A percentile compares a stretch with the other conserved stretches of the same genome.
Conservation (phyloP, 2,329 filamentous ascomycete species). For the Fonsecaea erecta region DNA sequence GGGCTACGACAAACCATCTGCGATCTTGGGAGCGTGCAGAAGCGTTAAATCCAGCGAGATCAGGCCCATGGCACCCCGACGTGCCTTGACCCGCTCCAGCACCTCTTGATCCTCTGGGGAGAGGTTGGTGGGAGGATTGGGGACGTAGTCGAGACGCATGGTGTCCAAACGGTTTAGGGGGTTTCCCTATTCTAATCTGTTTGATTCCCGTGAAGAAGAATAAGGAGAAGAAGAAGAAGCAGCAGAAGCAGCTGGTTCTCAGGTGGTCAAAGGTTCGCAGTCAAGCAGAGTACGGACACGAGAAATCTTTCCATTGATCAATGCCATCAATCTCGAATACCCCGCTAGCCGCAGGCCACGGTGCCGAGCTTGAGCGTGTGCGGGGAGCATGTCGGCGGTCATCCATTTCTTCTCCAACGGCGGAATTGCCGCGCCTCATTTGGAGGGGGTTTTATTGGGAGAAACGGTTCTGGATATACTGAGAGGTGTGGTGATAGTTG, state of each 20-base stretch:
- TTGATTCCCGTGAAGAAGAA: background rate
- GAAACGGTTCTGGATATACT: background rate
- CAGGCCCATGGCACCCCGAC: constrained; percentile 56
- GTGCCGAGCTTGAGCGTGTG: constrained; percentile 7
- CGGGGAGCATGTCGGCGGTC: constrained; percentile 3
- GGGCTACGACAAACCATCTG: constrained; percentile 50
- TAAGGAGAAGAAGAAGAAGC: too few species aligned
- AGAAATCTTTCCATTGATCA: constrained; percentile 1
- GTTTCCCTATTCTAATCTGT: background rate
- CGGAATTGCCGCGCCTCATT: background rate
- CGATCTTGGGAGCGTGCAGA: constrained; percentile 59
- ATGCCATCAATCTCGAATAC: constrained; percentile 1
- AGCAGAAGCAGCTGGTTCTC: background rate
- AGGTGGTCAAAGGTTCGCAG: background rate
- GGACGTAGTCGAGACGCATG: constrained; percentile 62
- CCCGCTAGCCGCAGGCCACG: background rate
- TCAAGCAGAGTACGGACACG: background rate
- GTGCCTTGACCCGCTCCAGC: constrained; percentile 56
- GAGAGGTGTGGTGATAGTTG: background rate
- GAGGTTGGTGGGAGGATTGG: constrained; percentile 53
- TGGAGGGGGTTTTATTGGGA: background rate
- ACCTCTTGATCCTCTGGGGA: constrained; percentile 54
- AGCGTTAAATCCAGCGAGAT: constrained; percentile 60
- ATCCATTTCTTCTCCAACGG: constrained; percentile 9
- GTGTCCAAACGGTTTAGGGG: constrained; percentile 27